Percentiles rank a stretch among this genome's conserved stretches.
phyloP scores from a whole-genome alignment of 441 rosid genomes.

The Mallotus repandus region DNA sequence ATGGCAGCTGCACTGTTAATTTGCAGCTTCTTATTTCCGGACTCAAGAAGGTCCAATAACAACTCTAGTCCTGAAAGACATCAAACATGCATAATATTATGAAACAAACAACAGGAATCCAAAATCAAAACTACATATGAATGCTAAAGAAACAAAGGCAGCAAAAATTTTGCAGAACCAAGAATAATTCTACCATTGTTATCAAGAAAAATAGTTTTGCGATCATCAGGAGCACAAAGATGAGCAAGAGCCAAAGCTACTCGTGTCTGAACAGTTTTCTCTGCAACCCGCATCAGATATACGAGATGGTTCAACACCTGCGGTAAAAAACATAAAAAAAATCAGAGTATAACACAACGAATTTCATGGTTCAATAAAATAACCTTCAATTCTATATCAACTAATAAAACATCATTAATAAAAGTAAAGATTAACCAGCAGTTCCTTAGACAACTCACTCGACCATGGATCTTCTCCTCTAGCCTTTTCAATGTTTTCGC shows the following conservation, averaged over 20 bases:
- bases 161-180: constrained; percentile 5
- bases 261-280: constrained; percentile 71
- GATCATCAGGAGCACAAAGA: constrained; percentile 85
- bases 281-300: constrained; percentile 76
- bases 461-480: constrained; percentile 92
- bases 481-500: constrained; percentile 86
- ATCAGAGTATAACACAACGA: not conserved
- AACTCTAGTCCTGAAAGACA: constrained; percentile 65
- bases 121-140: not conserved
- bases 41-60: constrained; percentile 77
- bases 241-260: constrained; percentile 91
- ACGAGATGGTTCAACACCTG: constrained; percentile 78
- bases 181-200: constrained; percentile 52
- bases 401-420: constrained; percentile 3
- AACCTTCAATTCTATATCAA: not conserved
- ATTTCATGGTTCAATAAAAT: not conserved
- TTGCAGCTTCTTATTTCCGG: constrained; percentile 69
- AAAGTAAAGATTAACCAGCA: not conserved
- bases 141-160: constrained; percentile 8
- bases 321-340: constrained; percentile 22
- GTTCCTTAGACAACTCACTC: constrained; percentile 52
- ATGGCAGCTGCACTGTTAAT: constrained; percentile 78
- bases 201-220: constrained; percentile 72
- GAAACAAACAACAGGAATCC: constrained; percentile 6
- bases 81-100: constrained; percentile 9